Evolutionary conservation across 108 stramenopile genomes (phyloP), one percentile per base, ranked within the genome.

Genomic region (Skeletonema potamos): DNA sequence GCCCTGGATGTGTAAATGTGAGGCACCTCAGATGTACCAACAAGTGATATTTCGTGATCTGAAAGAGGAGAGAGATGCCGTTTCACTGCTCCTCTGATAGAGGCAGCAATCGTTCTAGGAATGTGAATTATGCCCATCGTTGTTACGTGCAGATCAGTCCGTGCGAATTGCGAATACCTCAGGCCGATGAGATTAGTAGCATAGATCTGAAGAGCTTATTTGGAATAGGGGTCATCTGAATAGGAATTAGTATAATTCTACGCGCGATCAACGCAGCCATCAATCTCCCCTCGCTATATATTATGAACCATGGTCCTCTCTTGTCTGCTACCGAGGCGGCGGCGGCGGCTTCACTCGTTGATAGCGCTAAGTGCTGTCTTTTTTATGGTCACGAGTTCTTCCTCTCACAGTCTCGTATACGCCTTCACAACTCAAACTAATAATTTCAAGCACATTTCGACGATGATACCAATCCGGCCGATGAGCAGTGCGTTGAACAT

Each of bases 1-100:
- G 72, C 84, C 11, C 84, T 73, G 4, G 83, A 81, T n/a, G 69
- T 77, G 65, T 83, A 86, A 30, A 77, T 58, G 62, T 84, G 73
- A 15, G 76, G 70, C 3, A 66, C 62, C 12, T 76, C 54, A 22
- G 64, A 28, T 2, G 39, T 55, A n/a, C 76, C 76, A 5, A 77
- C 39, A 27, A 69, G 68, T 55, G 68, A 37, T 57, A 64, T 69
- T 39, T 77, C 76, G 12, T 64, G 22, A 15, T 78, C 73, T n/a
- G 70, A 60, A 11, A 72, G 70, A 2, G 68, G 68, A 10, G 64
- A 69, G 4, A 66, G 43, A 22, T 60, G 58, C 9, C 76, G 64
- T 54, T 73, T 72, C 13, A 59, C 12, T 29, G 46, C 56, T 60
- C 81, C 81, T 67, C 61, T 76, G 28, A 63, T 33, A 22, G 77